Conservation (phyloP, 805 yeast species). For the Hanseniaspora valbyensis region DNA sequence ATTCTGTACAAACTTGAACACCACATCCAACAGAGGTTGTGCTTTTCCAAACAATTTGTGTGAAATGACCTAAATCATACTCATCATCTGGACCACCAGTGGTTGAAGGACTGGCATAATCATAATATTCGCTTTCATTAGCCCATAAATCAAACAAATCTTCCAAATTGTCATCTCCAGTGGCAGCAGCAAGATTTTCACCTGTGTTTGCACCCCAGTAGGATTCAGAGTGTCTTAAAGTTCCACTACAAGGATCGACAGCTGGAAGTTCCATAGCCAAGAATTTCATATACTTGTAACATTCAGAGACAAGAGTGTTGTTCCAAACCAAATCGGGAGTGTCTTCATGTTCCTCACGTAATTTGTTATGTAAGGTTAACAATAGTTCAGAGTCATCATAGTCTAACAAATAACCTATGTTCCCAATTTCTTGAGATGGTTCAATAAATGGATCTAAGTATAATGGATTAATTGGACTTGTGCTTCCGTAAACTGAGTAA, state of each 20-base stretch:
- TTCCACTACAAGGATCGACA: slow-evolving; percentile 50
- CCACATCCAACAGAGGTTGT: slow-evolving; percentile 60
- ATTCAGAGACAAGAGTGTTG: slow-evolving; percentile 36
- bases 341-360: slow-evolving; percentile 38
- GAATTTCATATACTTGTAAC: slow-evolving; percentile 39
- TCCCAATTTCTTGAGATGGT: slow-evolving; percentile 7
- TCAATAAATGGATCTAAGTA: slow-evolving; percentile 7
- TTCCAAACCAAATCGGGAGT: slow-evolving; percentile 42
- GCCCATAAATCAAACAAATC: slow-evolving; percentile 65
- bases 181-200: slow-evolving; percentile 67
- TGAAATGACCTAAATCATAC: slow-evolving; percentile 55
- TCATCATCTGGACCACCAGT: slow-evolving; percentile 35
- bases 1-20: slow-evolving; percentile 19
- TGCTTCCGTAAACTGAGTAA: slow-evolving; percentile 18
- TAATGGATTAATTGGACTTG: slow-evolving; percentile 22
- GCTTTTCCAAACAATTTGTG: slow-evolving; percentile 62
- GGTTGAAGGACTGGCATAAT: slow-evolving; percentile 37
- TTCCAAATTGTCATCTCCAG: slow-evolving; percentile 31
- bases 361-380: slow-evolving; percentile 40
- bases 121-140: slow-evolving; percentile 47
- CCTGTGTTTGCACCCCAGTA: slow-evolving; percentile 37
- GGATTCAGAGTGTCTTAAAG: slow-evolving; percentile 45
- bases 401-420: slow-evolving; percentile 12
- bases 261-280: slow-evolving; percentile 27
- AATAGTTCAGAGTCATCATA: slow-evolving; percentile 19